Evolutionary conservation across 2,329 filamentous ascomycete species (phyloP), one percentile per base, ranked within the genome.

Genomic region (Pseudocercospora musae): DNA sequence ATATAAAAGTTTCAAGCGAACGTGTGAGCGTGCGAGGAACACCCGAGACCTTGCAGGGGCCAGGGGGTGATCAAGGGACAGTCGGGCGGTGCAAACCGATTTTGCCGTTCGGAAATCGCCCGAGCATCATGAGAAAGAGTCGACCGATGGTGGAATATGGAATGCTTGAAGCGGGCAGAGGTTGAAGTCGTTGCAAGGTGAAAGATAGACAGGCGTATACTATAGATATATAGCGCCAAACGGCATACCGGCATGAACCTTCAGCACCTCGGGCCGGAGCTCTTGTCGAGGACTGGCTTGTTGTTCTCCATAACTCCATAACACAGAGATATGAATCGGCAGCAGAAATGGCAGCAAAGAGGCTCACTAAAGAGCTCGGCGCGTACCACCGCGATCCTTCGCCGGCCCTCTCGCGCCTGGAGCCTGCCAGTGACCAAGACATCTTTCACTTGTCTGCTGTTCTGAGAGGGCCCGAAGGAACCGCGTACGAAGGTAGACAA

Each of bases 321-420:
- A n/a, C 9, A 25, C 13, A 18, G 8, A 48, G 13, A 25, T 13
- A 23, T 48, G 44, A 21, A 48, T 48, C 25, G 23, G 50, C 61
- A 61, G 58, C 60, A 25, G 44, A 20, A 27, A 74, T 74, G 73
- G 72, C 73, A 11, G 80, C 81, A n/a, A 86, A 87, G 72, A 82
- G 86, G 27, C 80, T 88, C 61, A 79, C 86, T 71, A 83, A 82
- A 69, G 86, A 88, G 74, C 78, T 88, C n/a, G 81, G 84, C 70
- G 79, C 82, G 40, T 86, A 86, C 73, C 76, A 81, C 42, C 78
- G 77, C 60, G 79, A 81, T 21, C 85, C 85, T 2, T 86, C 85
- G 61, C 80, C 85, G 46, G 81, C 80, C 18, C 78, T 87, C 18
- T 73, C 84, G 0, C 80, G 83, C 63, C 81, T 88, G 4, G 83